Evolutionary conservation across 306 rosid genomes (phyloP).

Genomic region (Rosa lucieae): DNA sequence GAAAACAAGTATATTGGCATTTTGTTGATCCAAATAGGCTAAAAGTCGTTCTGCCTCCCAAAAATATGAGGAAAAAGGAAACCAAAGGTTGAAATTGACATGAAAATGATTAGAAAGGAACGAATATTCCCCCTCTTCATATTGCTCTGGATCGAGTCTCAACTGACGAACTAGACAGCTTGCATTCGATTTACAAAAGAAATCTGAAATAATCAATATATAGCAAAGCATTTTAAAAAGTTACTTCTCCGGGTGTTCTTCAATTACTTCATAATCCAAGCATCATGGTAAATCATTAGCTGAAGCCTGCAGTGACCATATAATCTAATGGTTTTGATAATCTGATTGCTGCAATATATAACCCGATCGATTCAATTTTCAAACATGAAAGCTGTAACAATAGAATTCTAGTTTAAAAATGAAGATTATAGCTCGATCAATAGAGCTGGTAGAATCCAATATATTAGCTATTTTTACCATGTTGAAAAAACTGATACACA

Average conservation of each 20-base stretch:
- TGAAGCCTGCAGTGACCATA: background rate
- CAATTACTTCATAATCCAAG: slow-evolving; percentile 11
- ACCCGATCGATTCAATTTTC: background rate
- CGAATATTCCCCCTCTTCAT: slow-evolving; percentile 20
- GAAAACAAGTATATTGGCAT: background rate
- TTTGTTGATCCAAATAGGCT: background rate
- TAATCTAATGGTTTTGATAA: background rate
- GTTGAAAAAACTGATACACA: background rate
- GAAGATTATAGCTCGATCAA: background rate
- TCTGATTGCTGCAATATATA: background rate
- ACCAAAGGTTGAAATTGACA: slow-evolving; percentile 31
- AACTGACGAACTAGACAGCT: background rate
- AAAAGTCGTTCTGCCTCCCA: slow-evolving; percentile 1
- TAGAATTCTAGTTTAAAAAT: background rate
- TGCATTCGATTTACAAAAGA: background rate
- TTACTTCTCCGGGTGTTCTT: background rate
- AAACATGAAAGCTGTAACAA: background rate
- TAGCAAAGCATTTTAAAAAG: background rate
- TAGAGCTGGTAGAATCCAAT: background rate
- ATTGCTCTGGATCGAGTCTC: slow-evolving; percentile 8
- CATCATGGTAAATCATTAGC: background rate
- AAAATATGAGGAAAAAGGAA: slow-evolving; percentile 7
- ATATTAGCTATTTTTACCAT: background rate
- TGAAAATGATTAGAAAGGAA: slow-evolving; percentile 21
- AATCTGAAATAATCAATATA: slow-evolving; percentile 5